These are phyloP conservation scores for Fusarium luffae DNA, from an alignment of 2,329 filamentous ascomycete species.

Conservation along the genomic window DNA sequence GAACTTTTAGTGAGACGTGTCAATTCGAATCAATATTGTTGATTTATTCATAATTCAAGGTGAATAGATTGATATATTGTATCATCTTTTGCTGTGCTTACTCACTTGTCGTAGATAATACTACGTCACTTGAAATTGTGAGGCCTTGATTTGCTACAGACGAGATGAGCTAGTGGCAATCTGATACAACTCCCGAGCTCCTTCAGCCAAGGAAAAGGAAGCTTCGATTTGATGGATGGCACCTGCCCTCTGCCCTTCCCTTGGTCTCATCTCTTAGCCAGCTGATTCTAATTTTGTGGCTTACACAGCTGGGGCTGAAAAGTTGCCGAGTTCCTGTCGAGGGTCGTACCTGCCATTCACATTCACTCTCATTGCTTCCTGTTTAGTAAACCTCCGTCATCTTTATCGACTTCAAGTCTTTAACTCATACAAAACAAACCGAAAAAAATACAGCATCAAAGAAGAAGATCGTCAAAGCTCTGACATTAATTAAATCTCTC, in stretches of 20 bases:
- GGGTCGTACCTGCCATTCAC: slow-evolving; percentile 5
- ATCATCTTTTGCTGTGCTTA: background rate
- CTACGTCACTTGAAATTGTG: slow-evolving; percentile 1
- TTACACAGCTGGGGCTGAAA: slow-evolving; percentile 27
- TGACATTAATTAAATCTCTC: background rate
- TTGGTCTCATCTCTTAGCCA: background rate
- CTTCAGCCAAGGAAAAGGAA: slow-evolving; percentile 32
- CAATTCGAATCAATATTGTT: background rate
- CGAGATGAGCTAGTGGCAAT: slow-evolving; percentile 26
- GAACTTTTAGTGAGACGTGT: slow-evolving; percentile 13
- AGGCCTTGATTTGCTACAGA: slow-evolving; percentile 4
- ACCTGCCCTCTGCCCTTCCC: slow-evolving; percentile 6
- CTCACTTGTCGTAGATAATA: background rate
- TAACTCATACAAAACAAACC: background rate
- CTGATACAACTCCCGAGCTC: slow-evolving; percentile 21
- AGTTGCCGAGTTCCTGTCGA: slow-evolving; percentile 7
- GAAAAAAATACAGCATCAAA: background rate
- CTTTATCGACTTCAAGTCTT: slow-evolving; percentile 8
- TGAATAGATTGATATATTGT: background rate
- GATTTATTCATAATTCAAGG: background rate
- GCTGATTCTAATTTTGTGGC: slow-evolving; percentile 14
- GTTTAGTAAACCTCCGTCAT: slow-evolving; percentile 13
- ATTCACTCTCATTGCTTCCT: background rate
- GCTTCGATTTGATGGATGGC: slow-evolving; percentile 11
- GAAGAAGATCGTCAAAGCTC: background rate